Evolutionary conservation across 148 eudicot genomes (phyloP), one percentile per base, ranked within the genome.

Genomic region (Fagopyrum homotropicum): DNA sequence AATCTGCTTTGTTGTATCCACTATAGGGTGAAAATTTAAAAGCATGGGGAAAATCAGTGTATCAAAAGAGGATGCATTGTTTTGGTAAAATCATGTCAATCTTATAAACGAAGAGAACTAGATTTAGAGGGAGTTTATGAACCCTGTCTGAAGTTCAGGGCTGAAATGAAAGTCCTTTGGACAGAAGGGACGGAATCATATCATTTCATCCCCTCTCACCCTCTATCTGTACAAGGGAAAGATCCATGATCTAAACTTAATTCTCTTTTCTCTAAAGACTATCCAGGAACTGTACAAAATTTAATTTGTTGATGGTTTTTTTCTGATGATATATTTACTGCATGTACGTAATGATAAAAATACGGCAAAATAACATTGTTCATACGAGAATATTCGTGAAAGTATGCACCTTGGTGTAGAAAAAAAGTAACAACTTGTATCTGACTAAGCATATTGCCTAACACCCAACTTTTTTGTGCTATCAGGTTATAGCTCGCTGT

Each of bases 401-500:
- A 15, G 19, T 17, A 15, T 52, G 57, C 57, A 8, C 9, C 52
- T 49, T 14, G 10, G 7, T 49, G 0, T 15, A 11, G 0, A 55
- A 55, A 57, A 57, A 19, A 19, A 19, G 4, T 30, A 44, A 30
- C 35, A 29, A 9, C 5, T 30, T 63, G 12, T 2, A 30, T 63
- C 6, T 63, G 44, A 30, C 45, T 26, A 17, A 29, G 35, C 30
- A 7, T 45, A 55, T 57, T 47, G 6, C 55, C 80, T 77, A 4
- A 26, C 44, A 14, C 4, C 70, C 70, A 1, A 14, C 45, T 29
- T 1, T 63, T 63, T 30, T 63, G 45, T n/a, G 14, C 6, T 43
- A 71, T 74, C 75, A 95, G 99, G 97, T 92, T 70, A 81, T 81
- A 45, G 95, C 87, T 73, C 92, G 97, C 69, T 96, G 99, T 78